Percentiles rank a stretch among this genome's conserved stretches.
phyloP scores from a whole-genome alignment of 768 basidiomycete species.

The Leucosporidium yakuticum region DNA sequence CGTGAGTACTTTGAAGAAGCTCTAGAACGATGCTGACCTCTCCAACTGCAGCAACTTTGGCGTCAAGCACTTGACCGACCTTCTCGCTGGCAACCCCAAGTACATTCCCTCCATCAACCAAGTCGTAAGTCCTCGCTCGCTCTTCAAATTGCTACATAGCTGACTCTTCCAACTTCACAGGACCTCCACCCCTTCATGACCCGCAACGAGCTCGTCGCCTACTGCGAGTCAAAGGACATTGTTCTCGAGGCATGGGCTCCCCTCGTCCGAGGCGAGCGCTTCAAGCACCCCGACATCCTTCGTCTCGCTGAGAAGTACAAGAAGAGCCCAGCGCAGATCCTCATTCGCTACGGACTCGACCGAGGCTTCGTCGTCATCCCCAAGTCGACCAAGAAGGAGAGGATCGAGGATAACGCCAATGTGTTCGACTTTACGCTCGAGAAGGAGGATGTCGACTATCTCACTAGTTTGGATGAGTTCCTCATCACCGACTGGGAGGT shows the following conservation, averaged over 20 bases:
- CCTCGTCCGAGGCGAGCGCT: constrained; percentile 60
- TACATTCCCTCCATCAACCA: constrained; percentile 59
- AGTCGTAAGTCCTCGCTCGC: constrained; percentile 41
- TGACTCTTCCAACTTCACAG: constrained; percentile 50
- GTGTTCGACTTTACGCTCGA: constrained; percentile 49
- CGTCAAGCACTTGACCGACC: constrained; percentile 36
- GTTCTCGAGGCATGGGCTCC: constrained; percentile 62
- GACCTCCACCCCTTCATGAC: constrained; percentile 66
- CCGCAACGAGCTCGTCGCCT: constrained; percentile 56
- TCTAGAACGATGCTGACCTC: background rate
- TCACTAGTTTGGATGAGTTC: constrained; percentile 20
- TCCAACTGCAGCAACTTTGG: constrained; percentile 30
- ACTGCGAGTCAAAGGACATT: constrained; percentile 36
- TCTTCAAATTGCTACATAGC: too few species aligned
- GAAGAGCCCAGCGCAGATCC: constrained; percentile 57
- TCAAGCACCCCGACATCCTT: constrained; percentile 55
- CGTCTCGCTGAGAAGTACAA: constrained; percentile 53
- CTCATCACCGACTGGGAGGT: constrained; percentile 29
- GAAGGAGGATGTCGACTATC: constrained; percentile 46
- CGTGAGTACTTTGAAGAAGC: constrained; percentile 11
- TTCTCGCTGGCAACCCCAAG: constrained; percentile 34
- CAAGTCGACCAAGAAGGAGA: constrained; percentile 47
- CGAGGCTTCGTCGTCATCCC: constrained; percentile 52
- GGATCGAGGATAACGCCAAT: constrained; percentile 48
- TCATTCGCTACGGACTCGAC: constrained; percentile 79